Evolutionary conservation across 2,329 filamentous ascomycete genomes (phyloP).

Genomic region (Claviceps sp.): DNA sequence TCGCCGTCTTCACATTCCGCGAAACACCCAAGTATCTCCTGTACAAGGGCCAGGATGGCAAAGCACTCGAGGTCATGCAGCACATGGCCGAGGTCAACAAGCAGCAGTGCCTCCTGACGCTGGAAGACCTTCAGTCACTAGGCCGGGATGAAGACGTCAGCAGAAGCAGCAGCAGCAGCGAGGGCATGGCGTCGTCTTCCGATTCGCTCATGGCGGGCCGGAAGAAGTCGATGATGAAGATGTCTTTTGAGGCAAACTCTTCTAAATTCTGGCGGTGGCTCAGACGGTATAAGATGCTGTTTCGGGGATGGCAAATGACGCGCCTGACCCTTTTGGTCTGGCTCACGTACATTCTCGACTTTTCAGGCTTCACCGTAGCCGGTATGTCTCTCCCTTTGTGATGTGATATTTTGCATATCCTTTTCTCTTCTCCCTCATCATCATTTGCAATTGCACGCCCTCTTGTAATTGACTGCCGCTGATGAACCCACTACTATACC

Average conservation of each 20-base stretch:
- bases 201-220: not conserved
- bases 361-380: constrained; percentile 25
- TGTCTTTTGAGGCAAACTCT: not conserved
- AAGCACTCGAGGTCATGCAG: constrained; percentile 34
- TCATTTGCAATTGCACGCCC: no score
- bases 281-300: constrained; percentile 20
- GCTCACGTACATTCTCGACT: constrained; percentile 26
- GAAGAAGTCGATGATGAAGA: not conserved
- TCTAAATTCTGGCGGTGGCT: constrained; percentile 7
- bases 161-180: not conserved
- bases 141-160: constrained; percentile 4
- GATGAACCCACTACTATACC: not conserved
- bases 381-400: constrained; percentile 11
- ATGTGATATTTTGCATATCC: not conserved
- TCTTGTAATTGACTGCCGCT: not conserved
- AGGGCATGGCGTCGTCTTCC: constrained; percentile 1
- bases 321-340: constrained; percentile 21
- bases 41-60: constrained; percentile 27
- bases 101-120: constrained; percentile 19
- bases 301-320: constrained; percentile 19
- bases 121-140: constrained; percentile 21
- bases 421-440: not conserved
- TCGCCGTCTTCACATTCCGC: constrained; percentile 31
- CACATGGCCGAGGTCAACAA: constrained; percentile 29
- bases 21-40: constrained; percentile 35